These are phyloP conservation scores for Ceriops decandra DNA, from an alignment of 345 rosid genomes.

Conservation along the genomic window DNA sequence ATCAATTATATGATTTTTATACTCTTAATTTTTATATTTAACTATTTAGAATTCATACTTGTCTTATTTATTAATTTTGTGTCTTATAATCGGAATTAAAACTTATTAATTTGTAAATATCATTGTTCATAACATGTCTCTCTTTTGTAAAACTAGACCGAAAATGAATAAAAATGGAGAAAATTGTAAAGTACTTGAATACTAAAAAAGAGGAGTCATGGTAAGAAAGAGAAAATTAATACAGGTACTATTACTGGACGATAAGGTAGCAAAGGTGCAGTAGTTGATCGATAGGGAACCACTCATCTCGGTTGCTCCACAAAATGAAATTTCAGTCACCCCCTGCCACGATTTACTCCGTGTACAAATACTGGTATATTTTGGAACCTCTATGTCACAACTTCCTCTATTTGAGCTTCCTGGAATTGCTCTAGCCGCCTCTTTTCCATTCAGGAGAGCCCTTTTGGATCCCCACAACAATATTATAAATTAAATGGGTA, in stretches of 20 bases:
- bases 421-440: conserved; percentile 71
- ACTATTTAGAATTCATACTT: too few species aligned
- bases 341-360: conserved; percentile 83
- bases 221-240: too few species aligned
- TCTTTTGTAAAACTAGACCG: too few species aligned
- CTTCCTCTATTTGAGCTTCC: conserved; percentile 95
- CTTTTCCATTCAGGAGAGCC: conserved; percentile 75
- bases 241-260: neutral
- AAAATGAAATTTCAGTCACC: conserved; percentile 88
- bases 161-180: too few species aligned
- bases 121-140: too few species aligned
- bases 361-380: conserved; percentile 73
- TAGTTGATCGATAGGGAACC: conserved; percentile 86
- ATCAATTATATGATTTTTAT: too few species aligned
- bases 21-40: too few species aligned
- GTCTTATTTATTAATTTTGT: too few species aligned
- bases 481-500: conserved; percentile 2
- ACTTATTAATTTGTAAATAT: too few species aligned
- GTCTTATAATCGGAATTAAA: too few species aligned
- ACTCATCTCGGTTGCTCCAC: conserved; percentile 94
- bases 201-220: too few species aligned
- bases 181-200: too few species aligned
- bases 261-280: conserved; percentile 6
- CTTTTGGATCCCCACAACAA: conserved; percentile 42
- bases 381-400: conserved; percentile 92